phyloP scores from a whole-genome alignment of 306 rosid species.

The Prunus padus region DNA sequence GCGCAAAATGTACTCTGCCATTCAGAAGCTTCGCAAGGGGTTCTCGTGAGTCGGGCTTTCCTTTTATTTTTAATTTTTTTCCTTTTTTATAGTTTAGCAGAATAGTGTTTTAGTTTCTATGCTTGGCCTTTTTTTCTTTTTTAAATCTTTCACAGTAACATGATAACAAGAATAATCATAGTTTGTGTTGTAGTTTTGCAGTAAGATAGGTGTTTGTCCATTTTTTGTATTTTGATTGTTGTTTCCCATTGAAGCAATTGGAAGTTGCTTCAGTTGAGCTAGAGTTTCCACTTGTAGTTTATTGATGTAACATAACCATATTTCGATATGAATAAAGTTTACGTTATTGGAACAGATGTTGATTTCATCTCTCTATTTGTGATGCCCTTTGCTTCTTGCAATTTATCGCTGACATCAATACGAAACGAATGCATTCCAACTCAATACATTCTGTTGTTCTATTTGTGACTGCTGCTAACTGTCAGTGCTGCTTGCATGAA shows the following conservation, averaged over 20 bases:
- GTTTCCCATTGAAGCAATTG: not conserved
- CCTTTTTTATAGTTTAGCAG: not conserved
- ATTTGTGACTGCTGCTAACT: not conserved
- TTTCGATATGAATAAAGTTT: not conserved
- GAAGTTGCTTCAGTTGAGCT: not conserved
- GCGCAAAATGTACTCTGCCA: conserved; percentile 63
- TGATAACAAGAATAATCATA: not conserved
- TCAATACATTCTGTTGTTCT: not conserved
- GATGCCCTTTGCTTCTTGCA: not conserved
- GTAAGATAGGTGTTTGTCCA: not conserved
- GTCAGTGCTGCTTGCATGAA: not conserved
- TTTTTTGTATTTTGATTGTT: not conserved
- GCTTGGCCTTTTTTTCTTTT: conserved; percentile 16
- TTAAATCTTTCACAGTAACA: not conserved
- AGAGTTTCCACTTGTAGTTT: not conserved
- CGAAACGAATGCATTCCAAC: no score
- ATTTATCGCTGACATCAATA: not conserved
- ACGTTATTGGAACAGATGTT: not conserved
- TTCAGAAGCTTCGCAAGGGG: conserved; percentile 62
- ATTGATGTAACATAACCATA: not conserved
- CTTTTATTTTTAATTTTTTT: not conserved
- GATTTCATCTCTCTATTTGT: not conserved
- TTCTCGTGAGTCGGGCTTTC: conserved; percentile 33
- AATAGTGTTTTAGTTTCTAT: conserved; percentile 5
- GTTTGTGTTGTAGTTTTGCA: not conserved